Percentiles rank a stretch among this genome's conserved stretches.
phyloP scores from a whole-genome alignment of 163 green algal genomes.

The Scenedesmus sp. region DNA sequence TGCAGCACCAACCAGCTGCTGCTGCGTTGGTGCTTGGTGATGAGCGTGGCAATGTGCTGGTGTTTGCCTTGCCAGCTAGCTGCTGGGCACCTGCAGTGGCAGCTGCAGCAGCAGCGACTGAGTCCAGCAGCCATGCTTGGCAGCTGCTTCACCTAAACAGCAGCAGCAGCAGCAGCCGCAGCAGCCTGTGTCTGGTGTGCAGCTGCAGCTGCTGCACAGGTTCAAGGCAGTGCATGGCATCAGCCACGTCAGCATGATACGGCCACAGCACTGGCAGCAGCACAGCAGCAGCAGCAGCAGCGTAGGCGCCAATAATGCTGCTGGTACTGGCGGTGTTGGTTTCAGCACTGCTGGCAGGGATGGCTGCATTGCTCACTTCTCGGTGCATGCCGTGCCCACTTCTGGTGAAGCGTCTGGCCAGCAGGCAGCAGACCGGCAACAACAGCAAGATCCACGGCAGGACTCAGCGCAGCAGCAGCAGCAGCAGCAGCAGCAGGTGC shows the following conservation, averaged over 20 bases:
- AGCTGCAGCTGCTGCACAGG: conserved; percentile 21
- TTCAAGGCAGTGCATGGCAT: conserved; percentile 49
- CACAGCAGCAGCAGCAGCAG: not conserved
- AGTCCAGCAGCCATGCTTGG: not conserved
- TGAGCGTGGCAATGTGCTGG: conserved; percentile 34
- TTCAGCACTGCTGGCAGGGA: not conserved
- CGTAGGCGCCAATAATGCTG: not conserved
- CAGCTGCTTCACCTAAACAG: not conserved
- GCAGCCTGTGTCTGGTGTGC: not conserved
- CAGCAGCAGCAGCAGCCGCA: conserved; percentile 4
- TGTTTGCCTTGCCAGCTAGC: not conserved
- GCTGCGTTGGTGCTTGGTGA: conserved; percentile 41
- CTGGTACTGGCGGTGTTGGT: not conserved
- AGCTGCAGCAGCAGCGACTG: conserved; percentile 42
- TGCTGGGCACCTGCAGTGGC: conserved; percentile 39
- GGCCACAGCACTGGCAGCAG: conserved; percentile 17
- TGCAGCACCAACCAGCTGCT: conserved; percentile 8
- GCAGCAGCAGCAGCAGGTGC: conserved; percentile 10
- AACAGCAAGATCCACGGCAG: not conserved
- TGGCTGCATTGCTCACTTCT: not conserved
- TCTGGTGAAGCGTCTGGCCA: not conserved
- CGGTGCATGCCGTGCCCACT: not conserved
- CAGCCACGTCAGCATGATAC: conserved; percentile 34
- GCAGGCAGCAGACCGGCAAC: not conserved
- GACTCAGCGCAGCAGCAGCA: not conserved